Conservation (phyloP, 805 yeast genomes). For the Sugiyamaella boreocaroliniensis region DNA sequence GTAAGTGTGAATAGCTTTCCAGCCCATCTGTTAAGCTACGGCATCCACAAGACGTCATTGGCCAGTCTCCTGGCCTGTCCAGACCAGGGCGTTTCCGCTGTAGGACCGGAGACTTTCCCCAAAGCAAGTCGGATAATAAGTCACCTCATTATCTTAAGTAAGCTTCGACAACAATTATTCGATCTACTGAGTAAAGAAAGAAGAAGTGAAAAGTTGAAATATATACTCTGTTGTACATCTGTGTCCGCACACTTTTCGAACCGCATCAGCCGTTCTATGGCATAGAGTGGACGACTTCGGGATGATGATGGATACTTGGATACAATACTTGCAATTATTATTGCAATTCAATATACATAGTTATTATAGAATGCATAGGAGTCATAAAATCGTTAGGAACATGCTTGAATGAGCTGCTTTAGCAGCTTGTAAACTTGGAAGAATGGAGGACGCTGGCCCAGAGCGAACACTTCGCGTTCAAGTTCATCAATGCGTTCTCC, state of each 20-base stretch:
- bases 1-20: constrained; percentile 2
- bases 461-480: not conserved
- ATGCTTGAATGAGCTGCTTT: not conserved
- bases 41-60: not conserved
- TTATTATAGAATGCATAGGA: not conserved
- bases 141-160: constrained; percentile 17
- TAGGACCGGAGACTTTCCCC: constrained; percentile 36
- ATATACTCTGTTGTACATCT: not conserved
- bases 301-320: not conserved
- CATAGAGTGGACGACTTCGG: not conserved
- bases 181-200: constrained; percentile 1
- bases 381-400: not conserved
- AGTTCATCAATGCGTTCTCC: not conserved
- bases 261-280: not conserved
- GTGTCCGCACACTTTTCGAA: not conserved
- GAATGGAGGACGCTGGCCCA: not conserved
- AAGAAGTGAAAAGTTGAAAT: not conserved
- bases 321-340: not conserved
- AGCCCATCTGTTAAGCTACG: constrained; percentile 8
- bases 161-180: constrained; percentile 32
- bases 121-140: constrained; percentile 21
- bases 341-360: not conserved
- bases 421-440: not conserved
- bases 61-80: constrained; percentile 8
- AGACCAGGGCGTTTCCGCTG: constrained; percentile 24